phyloP scores from a whole-genome alignment of 129 eudicot species.

The Flaveria brownii region DNA sequence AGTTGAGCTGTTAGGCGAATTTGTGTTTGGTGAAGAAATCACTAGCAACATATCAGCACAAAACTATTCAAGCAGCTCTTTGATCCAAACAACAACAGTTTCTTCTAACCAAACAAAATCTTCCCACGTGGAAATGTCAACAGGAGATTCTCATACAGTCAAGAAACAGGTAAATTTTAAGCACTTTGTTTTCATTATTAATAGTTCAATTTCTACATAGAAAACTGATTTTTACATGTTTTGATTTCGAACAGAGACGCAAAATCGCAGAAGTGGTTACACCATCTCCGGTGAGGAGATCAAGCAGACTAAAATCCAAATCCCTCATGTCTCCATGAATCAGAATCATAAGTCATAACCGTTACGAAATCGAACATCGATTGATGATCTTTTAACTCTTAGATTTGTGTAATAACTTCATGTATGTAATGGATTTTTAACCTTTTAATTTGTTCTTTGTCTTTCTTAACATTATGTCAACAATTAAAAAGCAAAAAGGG shows the following conservation, averaged over 20 bases:
- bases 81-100: conserved; percentile 19
- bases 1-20: conserved; percentile 60
- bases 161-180: conserved; percentile 52
- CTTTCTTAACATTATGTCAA: neutral
- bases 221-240: conserved; percentile 9
- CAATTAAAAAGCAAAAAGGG: neutral
- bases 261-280: conserved; percentile 32
- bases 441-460: neutral
- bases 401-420: conserved; percentile 2
- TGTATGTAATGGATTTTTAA: conserved; percentile 11
- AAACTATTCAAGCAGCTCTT: conserved; percentile 32
- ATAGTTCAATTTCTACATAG: neutral
- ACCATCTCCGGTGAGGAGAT: conserved; percentile 69
- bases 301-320: conserved; percentile 56
- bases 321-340: conserved; percentile 54
- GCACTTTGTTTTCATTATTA: neutral
- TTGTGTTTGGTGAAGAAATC: conserved; percentile 48
- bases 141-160: conserved; percentile 31
- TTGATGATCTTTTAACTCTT: conserved; percentile 20
- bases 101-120: conserved; percentile 27
- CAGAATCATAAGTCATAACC: neutral
- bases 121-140: conserved; percentile 22
- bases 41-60: conserved; percentile 33
- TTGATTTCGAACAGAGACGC: conserved; percentile 39
- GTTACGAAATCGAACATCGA: conserved; percentile 8